These are phyloP conservation scores for Alternaria brassicicola DNA, from an alignment of 2,329 filamentous ascomycete species.

Conservation along the genomic window DNA sequence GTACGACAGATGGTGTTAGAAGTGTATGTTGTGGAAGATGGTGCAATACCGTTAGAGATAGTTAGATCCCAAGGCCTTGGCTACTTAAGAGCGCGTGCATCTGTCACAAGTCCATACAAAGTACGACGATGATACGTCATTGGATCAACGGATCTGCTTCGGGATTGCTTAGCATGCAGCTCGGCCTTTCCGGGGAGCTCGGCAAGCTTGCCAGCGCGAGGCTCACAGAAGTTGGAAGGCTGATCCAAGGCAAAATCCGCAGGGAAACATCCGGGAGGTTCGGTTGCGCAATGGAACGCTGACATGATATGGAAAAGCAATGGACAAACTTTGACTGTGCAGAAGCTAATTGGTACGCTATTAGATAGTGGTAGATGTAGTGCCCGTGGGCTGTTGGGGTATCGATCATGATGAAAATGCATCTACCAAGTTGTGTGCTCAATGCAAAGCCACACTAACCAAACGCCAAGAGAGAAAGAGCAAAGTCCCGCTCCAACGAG, in stretches of 20 bases:
- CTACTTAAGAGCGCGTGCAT: slow-evolving; percentile 32
- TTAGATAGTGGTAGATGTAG: neutral
- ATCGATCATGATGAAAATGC: neutral
- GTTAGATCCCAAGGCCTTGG: slow-evolving; percentile 13
- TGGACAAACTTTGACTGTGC: neutral
- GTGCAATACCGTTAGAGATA: neutral
- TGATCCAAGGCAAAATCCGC: slow-evolving; percentile 18
- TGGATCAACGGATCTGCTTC: slow-evolving; percentile 21
- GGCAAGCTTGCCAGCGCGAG: slow-evolving; percentile 28
- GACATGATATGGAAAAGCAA: neutral
- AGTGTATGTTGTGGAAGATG: slow-evolving; percentile 6
- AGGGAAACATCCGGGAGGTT: slow-evolving; percentile 5
- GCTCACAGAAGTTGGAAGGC: slow-evolving; percentile 15
- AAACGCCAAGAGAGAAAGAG: slow-evolving; percentile 16
- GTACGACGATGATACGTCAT: slow-evolving; percentile 35
- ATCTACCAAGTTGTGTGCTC: neutral
- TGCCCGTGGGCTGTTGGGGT: neutral
- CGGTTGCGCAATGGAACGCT: neutral
- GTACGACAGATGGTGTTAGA: neutral
- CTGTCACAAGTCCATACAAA: slow-evolving; percentile 27
- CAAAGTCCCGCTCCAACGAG: slow-evolving; percentile 2
- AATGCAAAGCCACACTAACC: neutral
- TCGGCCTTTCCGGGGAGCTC: slow-evolving; percentile 32
- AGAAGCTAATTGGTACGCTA: neutral
- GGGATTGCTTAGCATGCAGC: slow-evolving; percentile 24